Conservation (phyloP, 2,329 filamentous ascomycete genomes). For the Colletotrichum tamarilloi region DNA sequence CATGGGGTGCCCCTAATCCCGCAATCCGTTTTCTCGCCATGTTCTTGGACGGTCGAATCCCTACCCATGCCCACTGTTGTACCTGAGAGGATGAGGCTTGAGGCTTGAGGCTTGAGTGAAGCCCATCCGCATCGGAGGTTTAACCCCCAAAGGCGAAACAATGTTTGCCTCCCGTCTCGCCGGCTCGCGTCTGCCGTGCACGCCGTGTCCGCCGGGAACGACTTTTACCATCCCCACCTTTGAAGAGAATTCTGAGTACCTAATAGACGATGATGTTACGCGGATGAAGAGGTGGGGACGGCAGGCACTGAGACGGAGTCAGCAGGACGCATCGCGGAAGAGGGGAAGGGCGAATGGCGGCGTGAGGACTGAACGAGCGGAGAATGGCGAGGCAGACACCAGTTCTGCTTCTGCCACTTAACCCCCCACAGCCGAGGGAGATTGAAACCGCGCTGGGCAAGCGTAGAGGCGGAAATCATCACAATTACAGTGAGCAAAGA, state of each 20-base stretch:
- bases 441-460: conserved; percentile 15
- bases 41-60: neutral
- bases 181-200: conserved; percentile 22
- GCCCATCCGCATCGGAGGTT: conserved; percentile 19
- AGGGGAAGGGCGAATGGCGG: neutral
- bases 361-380: neutral
- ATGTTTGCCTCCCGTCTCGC: conserved; percentile 26
- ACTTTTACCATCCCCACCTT: neutral
- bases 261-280: neutral
- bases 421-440: conserved; percentile 2
- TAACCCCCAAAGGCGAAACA: conserved; percentile 23
- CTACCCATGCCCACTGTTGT: conserved; percentile 3
- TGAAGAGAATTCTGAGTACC: neutral
- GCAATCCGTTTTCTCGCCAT: neutral
- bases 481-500: neutral
- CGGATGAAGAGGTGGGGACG: neutral
- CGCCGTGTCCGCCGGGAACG: conserved; percentile 4
- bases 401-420: neutral
- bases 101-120: conserved; percentile 1
- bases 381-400: neutral
- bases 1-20: neutral
- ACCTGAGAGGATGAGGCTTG: neutral
- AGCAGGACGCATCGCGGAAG: neutral
- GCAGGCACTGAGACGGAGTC: neutral
- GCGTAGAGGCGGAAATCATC: neutral